Evolutionary conservation across 768 basidiomycete species (phyloP), one percentile per base, ranked within the genome.

Genomic region (Leccinum arenicola): DNA sequence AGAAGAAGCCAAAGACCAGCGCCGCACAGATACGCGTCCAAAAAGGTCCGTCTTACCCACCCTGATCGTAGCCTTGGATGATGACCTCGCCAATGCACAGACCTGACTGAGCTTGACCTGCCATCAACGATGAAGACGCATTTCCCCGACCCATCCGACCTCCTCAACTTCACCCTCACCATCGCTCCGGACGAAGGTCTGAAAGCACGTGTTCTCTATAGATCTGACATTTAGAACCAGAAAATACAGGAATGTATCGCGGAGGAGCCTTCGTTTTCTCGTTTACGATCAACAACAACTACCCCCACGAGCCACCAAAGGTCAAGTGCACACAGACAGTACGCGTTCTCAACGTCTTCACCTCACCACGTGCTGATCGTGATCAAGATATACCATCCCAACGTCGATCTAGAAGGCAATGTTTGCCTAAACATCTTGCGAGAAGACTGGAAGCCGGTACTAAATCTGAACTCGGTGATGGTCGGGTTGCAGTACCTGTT

Each of bases 401-500:
- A 99, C 69, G 89, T 99, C 54, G 97, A 99, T 74, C 83, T 97
- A 38, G 94, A 98, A 71, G 97, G 97, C 49, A 98, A 98, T 66
- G 96, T 99, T 50, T 99, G 97, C 79, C 75, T 99, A 67, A 98
- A 98, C 76, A 98, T 98, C 72, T 83, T 98, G 59, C 86, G 97
- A 72, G 97, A 99, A 79, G 97, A 99, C 77, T 99, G 97, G 97
- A 99, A 99, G 71, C 97, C 97, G 6, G 97, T 99, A 3, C 80
- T 99, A 48, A 98, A 98, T 75, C 81, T 99, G 54, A 98, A 95
- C 73, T 93, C 95, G 31, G 93, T 99, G 63, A 96, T 98, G 93
- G 93, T 98, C 60, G 97, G 97, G 36, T 75, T 99, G 57, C 97
- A 99, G 74, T 99, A 98, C 70, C 84, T 99, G 54, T 99, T 99